Conservation (phyloP, 495 filamentous ascomycete species). For the Melanomma pulvis-pyrius region DNA sequence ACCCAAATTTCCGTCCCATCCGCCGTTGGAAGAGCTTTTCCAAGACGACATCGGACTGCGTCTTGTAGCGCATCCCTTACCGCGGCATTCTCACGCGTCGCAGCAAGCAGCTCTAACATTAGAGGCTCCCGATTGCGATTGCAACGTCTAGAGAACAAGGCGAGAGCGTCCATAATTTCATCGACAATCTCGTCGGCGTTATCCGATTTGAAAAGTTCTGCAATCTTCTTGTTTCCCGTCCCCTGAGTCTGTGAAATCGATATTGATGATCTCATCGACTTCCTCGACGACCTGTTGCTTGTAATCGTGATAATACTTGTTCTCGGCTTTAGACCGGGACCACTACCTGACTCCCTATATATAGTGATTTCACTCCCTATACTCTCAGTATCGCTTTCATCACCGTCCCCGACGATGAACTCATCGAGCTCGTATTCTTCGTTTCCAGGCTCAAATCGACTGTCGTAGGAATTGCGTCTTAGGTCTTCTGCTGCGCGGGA, state of each 20-base stretch:
- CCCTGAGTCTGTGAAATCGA: too few species aligned
- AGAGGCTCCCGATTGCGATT: constrained; percentile 3
- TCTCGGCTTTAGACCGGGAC: not conserved
- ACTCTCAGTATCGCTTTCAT: not conserved
- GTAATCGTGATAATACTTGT: not conserved
- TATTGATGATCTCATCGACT: too few species aligned
- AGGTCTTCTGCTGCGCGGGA: not conserved
- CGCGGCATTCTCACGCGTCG: not conserved
- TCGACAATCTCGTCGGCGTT: not conserved
- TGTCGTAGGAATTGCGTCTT: constrained; percentile 1
- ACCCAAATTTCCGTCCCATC: constrained; percentile 1
- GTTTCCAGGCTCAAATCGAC: constrained; percentile 9
- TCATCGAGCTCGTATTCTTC: constrained; percentile 11
- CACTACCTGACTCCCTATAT: not conserved
- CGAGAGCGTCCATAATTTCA: constrained; percentile 15
- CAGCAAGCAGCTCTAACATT: not conserved
- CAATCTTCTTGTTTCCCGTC: too few species aligned
- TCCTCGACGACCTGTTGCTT: not conserved
- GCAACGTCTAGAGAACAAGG: constrained; percentile 10
- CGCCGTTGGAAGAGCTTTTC: not conserved
- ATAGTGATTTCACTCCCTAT: not conserved
- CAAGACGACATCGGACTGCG: not conserved
- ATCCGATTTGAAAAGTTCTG: not conserved
- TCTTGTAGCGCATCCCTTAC: constrained; percentile 9
- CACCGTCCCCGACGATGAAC: constrained; percentile 5